Evolutionary conservation across 371 early-diverging fungal genomes (phyloP).

Genomic region (Capillidium rhysosporum): DNA sequence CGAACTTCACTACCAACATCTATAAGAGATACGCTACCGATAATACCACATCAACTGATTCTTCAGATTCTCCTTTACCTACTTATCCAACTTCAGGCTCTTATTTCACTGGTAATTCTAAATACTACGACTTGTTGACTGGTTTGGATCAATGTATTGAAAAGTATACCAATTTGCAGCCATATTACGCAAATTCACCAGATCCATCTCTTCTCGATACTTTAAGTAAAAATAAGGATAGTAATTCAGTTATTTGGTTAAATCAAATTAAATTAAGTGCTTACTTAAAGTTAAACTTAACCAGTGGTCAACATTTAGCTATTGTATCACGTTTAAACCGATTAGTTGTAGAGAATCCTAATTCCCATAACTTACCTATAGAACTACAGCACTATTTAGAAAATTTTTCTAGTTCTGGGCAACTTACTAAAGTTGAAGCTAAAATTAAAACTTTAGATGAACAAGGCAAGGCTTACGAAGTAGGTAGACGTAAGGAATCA

Average conservation of each 20-base stretch:
- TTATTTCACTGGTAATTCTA: constrained; percentile 78
- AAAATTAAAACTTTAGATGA: constrained; percentile 36
- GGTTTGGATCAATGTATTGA: constrained; percentile 41
- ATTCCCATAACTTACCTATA: not conserved
- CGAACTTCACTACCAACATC: no score
- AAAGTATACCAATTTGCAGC: constrained; percentile 17
- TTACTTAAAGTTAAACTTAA: constrained; percentile 28
- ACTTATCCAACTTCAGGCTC: no score
- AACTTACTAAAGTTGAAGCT: constrained; percentile 10
- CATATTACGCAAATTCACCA: not conserved
- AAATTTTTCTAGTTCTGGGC: constrained; percentile 19
- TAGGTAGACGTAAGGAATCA: constrained; percentile 74
- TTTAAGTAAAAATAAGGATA: no score
- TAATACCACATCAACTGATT: no score
- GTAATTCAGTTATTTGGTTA: constrained; percentile 20
- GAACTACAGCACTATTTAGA: constrained; percentile 12
- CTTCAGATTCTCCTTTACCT: no score
- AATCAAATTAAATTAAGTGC: constrained; percentile 27
- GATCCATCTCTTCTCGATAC: not conserved
- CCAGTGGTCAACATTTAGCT: constrained; percentile 39
- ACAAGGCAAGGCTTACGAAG: constrained; percentile 54
- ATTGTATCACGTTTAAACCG: constrained; percentile 27
- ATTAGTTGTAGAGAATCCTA: constrained; percentile 5
- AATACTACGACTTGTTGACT: constrained; percentile 52
- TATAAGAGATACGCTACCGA: no score